Evolutionary conservation across 108 stramenopile genomes (phyloP).

Genomic region (Cyclotella distinguenda): DNA sequence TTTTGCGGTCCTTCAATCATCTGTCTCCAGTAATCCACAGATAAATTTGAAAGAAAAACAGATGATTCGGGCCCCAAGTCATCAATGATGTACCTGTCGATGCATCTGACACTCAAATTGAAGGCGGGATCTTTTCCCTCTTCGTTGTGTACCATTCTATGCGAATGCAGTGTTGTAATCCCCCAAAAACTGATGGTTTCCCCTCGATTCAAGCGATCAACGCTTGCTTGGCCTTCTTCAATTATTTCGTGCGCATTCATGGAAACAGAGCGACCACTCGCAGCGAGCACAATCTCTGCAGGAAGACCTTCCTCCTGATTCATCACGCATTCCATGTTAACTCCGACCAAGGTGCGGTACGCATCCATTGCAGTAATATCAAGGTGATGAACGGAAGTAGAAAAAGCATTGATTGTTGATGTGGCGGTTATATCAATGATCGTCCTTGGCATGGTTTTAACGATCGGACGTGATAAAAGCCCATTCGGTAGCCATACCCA

Average conservation of each 20-base stretch:
- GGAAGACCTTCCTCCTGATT: slow-evolving; percentile 47
- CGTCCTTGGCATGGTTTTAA: slow-evolving; percentile 7
- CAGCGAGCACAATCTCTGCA: slow-evolving; percentile 63
- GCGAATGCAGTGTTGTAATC: slow-evolving; percentile 6
- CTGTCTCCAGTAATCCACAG: slow-evolving; percentile 30
- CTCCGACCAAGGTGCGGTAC: slow-evolving; percentile 46
- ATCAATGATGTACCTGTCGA: slow-evolving; percentile 32
- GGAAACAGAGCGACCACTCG: slow-evolving; percentile 46
- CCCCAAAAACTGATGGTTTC: slow-evolving; percentile 38
- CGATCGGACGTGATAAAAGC: background rate
- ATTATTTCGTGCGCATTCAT: slow-evolving; percentile 12
- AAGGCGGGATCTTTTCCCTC: background rate
- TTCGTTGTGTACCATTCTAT: background rate
- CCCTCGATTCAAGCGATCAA: background rate
- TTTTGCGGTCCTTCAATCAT: background rate
- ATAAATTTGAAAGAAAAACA: slow-evolving; percentile 40
- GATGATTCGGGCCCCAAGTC: slow-evolving; percentile 53
- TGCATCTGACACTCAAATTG: slow-evolving; percentile 9
- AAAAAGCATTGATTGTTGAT: slow-evolving; percentile 43
- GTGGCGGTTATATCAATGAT: slow-evolving; percentile 12
- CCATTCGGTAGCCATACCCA: slow-evolving; percentile 45
- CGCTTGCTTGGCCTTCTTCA: background rate
- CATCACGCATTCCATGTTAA: slow-evolving; percentile 46
- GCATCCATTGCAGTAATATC: slow-evolving; percentile 66
- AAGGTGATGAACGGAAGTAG: slow-evolving; percentile 54